Base-by-base conservation (phyloP, 148 eudicot genomes). In the Rhododendron williamsianum region DNA sequence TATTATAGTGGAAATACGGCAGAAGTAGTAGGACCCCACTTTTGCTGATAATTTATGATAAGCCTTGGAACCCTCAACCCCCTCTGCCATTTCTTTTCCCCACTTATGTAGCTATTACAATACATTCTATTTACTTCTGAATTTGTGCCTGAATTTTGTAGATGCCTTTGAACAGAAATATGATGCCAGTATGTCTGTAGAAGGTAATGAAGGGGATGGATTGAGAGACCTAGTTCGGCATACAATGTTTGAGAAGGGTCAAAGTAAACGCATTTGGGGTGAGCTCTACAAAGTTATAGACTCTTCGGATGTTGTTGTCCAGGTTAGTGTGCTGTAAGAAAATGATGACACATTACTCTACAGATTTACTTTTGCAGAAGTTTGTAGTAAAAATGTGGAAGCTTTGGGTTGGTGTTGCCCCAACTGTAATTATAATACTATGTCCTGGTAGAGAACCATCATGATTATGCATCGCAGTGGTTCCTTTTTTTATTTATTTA, bases 211-310 rank as follows among this genome's bases (percentile, higher is more conserved):
- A 85, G 94, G 69, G 81, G 99, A 97, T 92, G 99, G 99, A 60
- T 97, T 95, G 82, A 92, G 99, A 86, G 98, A 95, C 85, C 89
- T 95, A 87, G 99, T 94, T 84, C 91, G 99, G 52, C 98, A 97
- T 87, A 93, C 89, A 16, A 93, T 97, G 98, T 97, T 97, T 88
- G 99, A 95, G 89, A 97, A 97, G 87, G 98, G 99, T 86, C 98
- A 97, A 92, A 97, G 99, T 87, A 97, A 95, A 87, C 98, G 98
- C n/a, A 95, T 97, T 90, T 97, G 99, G 99, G 96, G 99, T 86
- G 98, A 97, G 89, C 96, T 97, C 45, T 94, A 95, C 93, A 95
- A 95, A 94, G 98, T 97, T 9, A 88, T 97, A 63, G 99, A 97
- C 87, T 97, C 98, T 35, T 97, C 98, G 30, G 99, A 97, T 89